A percentile compares a stretch with the other conserved stretches of the same genome.
Conservation (phyloP, 2,329 filamentous ascomycete species). For the Cladobotryum mycophilum region DNA sequence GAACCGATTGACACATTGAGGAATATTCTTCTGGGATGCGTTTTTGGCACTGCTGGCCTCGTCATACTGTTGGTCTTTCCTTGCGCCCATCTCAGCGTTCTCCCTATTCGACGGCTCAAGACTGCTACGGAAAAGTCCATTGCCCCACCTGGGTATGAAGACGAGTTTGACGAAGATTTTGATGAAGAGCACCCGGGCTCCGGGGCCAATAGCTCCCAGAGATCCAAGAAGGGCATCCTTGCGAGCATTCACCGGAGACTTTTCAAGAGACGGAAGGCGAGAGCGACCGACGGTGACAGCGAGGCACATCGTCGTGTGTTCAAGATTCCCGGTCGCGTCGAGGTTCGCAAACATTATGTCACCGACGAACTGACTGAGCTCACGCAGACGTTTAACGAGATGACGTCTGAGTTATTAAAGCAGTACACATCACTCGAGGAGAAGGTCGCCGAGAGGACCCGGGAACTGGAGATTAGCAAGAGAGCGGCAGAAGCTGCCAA, state of each 20-base stretch:
- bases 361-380: conserved; percentile 83
- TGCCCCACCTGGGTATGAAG: conserved; percentile 55
- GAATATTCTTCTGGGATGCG: conserved; percentile 73
- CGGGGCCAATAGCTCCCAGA: conserved; percentile 36
- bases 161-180: conserved; percentile 39
- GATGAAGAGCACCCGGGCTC: conserved; percentile 40
- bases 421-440: conserved; percentile 82
- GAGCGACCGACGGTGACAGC: conserved; percentile 14
- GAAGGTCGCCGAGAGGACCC: conserved; percentile 74
- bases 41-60: conserved; percentile 74
- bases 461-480: conserved; percentile 81
- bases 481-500: conserved; percentile 92
- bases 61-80: conserved; percentile 68
- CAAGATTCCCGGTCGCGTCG: conserved; percentile 79
- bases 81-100: conserved; percentile 73
- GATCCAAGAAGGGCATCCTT: conserved; percentile 39
- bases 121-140: conserved; percentile 69
- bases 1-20: conserved; percentile 68
- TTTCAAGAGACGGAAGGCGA: conserved; percentile 25
- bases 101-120: conserved; percentile 71
- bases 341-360: conserved; percentile 65
- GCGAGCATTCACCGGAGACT: conserved; percentile 32
- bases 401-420: conserved; percentile 83
- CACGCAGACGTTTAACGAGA: conserved; percentile 82
- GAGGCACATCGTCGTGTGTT: conserved; percentile 53